Evolutionary conservation across 2,329 filamentous ascomycete species (phyloP), one percentile per base, ranked within the genome.

Genomic region (Ophiostoma fasciatum): DNA sequence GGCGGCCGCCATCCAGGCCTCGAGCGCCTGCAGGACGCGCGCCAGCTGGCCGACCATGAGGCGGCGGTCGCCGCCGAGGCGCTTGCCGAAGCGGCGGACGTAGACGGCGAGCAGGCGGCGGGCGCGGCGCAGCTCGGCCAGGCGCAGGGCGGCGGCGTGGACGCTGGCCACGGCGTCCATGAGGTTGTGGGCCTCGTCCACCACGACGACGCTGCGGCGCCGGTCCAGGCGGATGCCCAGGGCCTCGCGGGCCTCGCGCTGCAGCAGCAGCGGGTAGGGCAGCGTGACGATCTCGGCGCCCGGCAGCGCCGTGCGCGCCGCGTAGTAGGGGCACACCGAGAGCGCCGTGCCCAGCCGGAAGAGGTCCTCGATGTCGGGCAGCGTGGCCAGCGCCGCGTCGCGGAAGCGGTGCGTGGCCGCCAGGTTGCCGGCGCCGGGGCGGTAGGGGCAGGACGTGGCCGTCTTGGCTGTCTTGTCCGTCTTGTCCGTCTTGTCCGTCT

Each of bases 141-240:
- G 61, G 3, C 72, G 73, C 15, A 96, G 68, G 25, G 81, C 74
- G 0, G 83, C 74, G 0, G 87, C 87, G 52, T 94, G 77, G 23
- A 94, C 90, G 31, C 77, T 79, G 13, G 83, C 73, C 31, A 98
- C 83, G 0, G 88, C 85, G 53, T 94, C 87, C 79, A 94, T 94
- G 35, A 98, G 71, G 51, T 98, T 98, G 53, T 98, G 90, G 0
- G 90, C 90, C 61, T 98, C 90, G 47, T 98, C 90, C 32, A 98
- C 82, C 19, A 98, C 81, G n/a, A 98, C 76, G 0, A 98, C 66
- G 49, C 93, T 90, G 5, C 77, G 75, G 21, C 29, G 27, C 4
- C 33, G 31, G 48, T 92, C 85, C 8, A 98, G 58, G 18, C 80
- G 88, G 29, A 98, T 75, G 0, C 81, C 79, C 0, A 98, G 65